phyloP scores from a whole-genome alignment of 495 filamentous ascomycete species.

The Aspergillus ostianus region DNA sequence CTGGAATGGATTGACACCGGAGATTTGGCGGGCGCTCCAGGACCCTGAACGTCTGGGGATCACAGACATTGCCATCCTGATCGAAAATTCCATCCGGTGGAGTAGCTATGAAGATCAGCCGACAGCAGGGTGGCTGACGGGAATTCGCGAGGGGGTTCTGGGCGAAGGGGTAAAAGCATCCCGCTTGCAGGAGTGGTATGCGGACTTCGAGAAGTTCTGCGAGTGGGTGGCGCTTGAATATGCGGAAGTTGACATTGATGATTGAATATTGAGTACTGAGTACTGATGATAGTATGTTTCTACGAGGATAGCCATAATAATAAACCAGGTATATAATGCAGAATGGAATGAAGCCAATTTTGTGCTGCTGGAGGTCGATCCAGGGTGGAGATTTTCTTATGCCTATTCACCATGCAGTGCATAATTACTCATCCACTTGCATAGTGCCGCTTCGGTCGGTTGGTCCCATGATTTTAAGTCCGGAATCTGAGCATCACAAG shows the following conservation, averaged over 20 bases:
- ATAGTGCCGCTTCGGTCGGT: background rate
- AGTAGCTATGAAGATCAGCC: conserved; percentile 81
- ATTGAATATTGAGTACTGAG: conserved; percentile 11
- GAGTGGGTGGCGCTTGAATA: conserved; percentile 84
- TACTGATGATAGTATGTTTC: conserved; percentile 2
- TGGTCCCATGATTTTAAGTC: background rate
- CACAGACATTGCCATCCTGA: conserved; percentile 67
- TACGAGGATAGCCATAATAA: background rate
- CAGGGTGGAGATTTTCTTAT: too few relatives aligned
- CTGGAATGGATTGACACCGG: conserved; percentile 73
- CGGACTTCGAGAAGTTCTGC: conserved; percentile 87
- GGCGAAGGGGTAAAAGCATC: conserved; percentile 71
- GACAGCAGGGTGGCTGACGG: conserved; percentile 64
- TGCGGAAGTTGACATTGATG: conserved; percentile 56
- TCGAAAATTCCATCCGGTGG: conserved; percentile 90
- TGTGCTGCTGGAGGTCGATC: too few relatives aligned
- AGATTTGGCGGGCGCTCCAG: conserved; percentile 90
- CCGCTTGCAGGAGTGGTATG: conserved; percentile 72
- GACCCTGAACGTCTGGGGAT: conserved; percentile 83
- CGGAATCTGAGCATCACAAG: too few relatives aligned
- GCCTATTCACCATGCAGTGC: background rate
- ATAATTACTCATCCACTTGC: background rate
- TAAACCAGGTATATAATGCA: too few relatives aligned
- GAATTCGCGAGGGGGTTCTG: conserved; percentile 67
- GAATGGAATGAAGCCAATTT: too few relatives aligned